Conservation (phyloP, 345 rosid genomes). For the Sisymbrium altissimum region DNA sequence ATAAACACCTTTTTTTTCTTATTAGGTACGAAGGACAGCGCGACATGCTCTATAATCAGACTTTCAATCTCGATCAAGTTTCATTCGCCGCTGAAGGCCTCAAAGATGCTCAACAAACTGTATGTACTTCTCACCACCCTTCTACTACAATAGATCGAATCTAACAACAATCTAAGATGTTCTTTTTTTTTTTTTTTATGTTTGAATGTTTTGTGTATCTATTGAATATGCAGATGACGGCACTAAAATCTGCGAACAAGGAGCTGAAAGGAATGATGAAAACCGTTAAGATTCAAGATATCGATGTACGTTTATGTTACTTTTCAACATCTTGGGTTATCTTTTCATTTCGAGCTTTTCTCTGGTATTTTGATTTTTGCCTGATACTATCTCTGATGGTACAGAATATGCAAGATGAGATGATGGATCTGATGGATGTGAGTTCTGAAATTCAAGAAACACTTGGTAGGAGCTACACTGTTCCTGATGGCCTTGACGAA, state of each 20-base stretch:
- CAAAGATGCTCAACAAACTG: conserved; percentile 98
- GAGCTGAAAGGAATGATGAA: conserved; percentile 99
- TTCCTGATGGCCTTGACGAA: conserved; percentile 98
- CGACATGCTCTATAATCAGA: conserved; percentile 94
- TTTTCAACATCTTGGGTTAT: background rate
- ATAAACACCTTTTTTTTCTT: background rate
- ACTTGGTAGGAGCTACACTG: conserved; percentile 83
- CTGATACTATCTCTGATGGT: conserved; percentile 21
- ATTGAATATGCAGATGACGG: conserved; percentile 62
- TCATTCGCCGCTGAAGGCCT: conserved; percentile 91
- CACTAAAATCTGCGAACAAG: conserved; percentile 90
- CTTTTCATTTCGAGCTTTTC: background rate
- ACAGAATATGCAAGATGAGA: conserved; percentile 97
- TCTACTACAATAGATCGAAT: background rate
- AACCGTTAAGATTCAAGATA: conserved; percentile 91
- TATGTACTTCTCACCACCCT: conserved; percentile 25
- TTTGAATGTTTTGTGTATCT: conserved; percentile 6
- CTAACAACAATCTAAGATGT: background rate
- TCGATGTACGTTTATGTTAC: conserved; percentile 54
- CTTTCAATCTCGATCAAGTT: conserved; percentile 99
- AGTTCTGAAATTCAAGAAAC: conserved; percentile 95
- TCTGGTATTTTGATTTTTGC: background rate
- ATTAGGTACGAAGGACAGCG: conserved; percentile 97
- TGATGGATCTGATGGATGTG: conserved; percentile 98
- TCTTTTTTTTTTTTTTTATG: too few species aligned